Evolutionary conservation across 441 rosid species (phyloP).

Genomic region (Flueggea neowawraea): DNA sequence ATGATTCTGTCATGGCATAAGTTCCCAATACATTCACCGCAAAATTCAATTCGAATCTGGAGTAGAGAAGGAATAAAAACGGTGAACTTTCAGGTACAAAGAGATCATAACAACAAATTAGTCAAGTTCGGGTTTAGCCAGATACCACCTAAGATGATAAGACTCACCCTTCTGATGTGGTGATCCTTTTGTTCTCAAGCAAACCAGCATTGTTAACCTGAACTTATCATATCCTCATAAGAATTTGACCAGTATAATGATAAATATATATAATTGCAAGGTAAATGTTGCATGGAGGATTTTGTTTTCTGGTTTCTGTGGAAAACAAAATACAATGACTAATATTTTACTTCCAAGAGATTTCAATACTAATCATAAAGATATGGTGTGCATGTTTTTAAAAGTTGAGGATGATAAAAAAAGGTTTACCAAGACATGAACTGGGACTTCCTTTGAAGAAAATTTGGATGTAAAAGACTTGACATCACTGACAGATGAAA

Average conservation of each 20-base stretch:
- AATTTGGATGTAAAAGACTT: conserved; percentile 78
- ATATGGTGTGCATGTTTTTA: background rate
- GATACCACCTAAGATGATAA: conserved; percentile 10
- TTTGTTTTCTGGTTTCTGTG: too few species aligned
- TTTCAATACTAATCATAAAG: too few species aligned
- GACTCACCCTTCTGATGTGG: conserved; percentile 72
- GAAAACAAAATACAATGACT: too few species aligned
- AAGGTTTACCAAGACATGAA: conserved; percentile 73
- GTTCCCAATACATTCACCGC: conserved; percentile 88
- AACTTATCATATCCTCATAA: conserved; percentile 1
- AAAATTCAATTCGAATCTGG: conserved; percentile 73
- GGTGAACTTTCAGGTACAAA: too few species aligned
- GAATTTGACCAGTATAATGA: background rate
- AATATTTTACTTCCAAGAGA: too few species aligned
- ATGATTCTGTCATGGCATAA: conserved; percentile 60
- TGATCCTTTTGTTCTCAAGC: conserved; percentile 53
- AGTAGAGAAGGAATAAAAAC: background rate
- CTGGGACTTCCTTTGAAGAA: conserved; percentile 64
- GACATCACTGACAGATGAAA: conserved; percentile 67
- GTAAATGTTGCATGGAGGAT: too few species aligned
- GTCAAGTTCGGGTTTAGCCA: background rate
- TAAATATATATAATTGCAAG: background rate
- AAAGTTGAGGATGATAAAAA: background rate
- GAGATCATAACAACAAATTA: too few species aligned
- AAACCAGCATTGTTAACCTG: conserved; percentile 91